These are phyloP conservation scores for Monosporascus ibericus DNA, from an alignment of 2,329 filamentous ascomycete species.

Conservation along the genomic window DNA sequence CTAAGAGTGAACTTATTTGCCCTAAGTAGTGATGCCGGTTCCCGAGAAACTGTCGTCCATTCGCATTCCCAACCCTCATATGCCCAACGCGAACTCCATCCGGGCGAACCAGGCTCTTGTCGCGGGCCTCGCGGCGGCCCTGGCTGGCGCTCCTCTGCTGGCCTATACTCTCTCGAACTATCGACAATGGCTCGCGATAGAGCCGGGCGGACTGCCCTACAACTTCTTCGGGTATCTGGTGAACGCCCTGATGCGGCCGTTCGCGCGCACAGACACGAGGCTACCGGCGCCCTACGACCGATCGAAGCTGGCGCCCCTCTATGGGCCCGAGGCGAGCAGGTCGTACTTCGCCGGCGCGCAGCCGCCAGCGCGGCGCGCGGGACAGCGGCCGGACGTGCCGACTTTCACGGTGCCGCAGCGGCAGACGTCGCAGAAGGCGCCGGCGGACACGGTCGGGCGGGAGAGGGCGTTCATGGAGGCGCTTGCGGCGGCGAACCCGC, in stretches of 20 bases:
- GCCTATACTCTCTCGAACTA: slow-evolving; percentile 28
- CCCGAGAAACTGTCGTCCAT: too few relatives aligned
- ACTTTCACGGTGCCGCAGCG: slow-evolving; percentile 32
- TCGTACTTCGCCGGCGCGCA: slow-evolving; percentile 15
- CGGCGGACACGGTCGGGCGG: slow-evolving; percentile 3
- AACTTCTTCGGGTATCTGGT: slow-evolving; percentile 35
- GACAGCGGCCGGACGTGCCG: slow-evolving; percentile 27
- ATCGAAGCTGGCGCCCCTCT: slow-evolving; percentile 12
- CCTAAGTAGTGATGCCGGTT: too few relatives aligned
- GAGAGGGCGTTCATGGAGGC: slow-evolving; percentile 22
- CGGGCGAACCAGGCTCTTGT: neutral
- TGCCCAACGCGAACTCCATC: neutral
- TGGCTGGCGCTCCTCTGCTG: slow-evolving; percentile 7
- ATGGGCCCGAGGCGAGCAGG: slow-evolving; percentile 17
- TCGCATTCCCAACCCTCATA: neutral
- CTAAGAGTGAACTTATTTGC: too few relatives aligned
- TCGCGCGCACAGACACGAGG: slow-evolving; percentile 28
- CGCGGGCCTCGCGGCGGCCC: neutral
- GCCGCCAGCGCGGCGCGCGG: slow-evolving; percentile 9
- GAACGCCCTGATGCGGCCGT: slow-evolving; percentile 25
- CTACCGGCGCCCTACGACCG: slow-evolving; percentile 21
- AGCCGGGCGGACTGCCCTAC: slow-evolving; percentile 37
- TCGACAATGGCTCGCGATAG: slow-evolving; percentile 33
- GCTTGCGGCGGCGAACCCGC: slow-evolving; percentile 19
- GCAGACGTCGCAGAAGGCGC: slow-evolving; percentile 24